Evolutionary conservation across 768 basidiomycete species (phyloP).

Genomic region (Trametes cubensis): DNA sequence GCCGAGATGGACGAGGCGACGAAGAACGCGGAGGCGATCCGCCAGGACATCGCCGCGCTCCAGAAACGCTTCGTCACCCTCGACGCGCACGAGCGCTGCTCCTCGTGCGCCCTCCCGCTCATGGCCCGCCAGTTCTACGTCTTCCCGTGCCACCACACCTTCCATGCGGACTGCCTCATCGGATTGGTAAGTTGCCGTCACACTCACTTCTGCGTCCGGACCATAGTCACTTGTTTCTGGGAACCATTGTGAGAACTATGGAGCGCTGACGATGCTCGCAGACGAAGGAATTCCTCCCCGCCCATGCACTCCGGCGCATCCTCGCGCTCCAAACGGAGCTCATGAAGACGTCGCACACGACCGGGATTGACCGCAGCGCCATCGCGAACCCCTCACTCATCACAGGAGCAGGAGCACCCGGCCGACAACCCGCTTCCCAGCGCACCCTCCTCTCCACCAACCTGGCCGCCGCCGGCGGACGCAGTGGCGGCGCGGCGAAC

Average conservation of each 20-base stretch:
- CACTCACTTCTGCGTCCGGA: not conserved
- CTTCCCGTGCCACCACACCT: conserved; percentile 96
- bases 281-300: conserved; percentile 91
- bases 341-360: conserved; percentile 52
- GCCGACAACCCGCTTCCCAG: conserved; percentile 52
- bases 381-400: conserved; percentile 36
- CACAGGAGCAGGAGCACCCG: not conserved
- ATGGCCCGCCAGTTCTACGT: conserved; percentile 95
- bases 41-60: conserved; percentile 83
- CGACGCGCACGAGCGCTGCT: conserved; percentile 84
- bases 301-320: conserved; percentile 81
- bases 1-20: conserved; percentile 97
- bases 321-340: conserved; percentile 84
- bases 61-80: conserved; percentile 91
- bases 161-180: conserved; percentile 98
- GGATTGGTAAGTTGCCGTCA: conserved; percentile 66
- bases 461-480: conserved; percentile 50
- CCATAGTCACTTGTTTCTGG: too few species aligned
- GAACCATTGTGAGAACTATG: not conserved
- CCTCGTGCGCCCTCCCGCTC: conserved; percentile 73
- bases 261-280: conserved; percentile 37
- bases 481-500: conserved; percentile 54
- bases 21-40: conserved; percentile 88
- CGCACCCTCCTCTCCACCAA: conserved; percentile 77
- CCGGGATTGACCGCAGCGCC: conserved; percentile 38